These are phyloP conservation scores for Musa itinerans DNA, from an alignment of 176 grass and related monocot genomes.

Conservation along the genomic window DNA sequence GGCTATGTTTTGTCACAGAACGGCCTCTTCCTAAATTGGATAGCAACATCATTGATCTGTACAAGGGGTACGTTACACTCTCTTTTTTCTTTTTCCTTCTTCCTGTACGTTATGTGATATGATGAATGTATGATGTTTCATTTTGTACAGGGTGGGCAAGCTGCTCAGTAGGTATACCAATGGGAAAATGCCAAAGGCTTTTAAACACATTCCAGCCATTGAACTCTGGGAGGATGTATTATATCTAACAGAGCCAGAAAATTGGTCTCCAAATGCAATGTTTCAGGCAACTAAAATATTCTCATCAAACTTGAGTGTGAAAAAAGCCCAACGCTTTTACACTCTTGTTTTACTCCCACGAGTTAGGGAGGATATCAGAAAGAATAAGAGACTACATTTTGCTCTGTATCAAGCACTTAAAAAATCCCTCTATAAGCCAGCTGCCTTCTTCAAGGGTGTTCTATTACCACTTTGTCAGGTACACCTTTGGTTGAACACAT, in stretches of 20 bases:
- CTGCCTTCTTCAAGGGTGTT: conserved; percentile 83
- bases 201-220: conserved; percentile 69
- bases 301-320: conserved; percentile 74
- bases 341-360: conserved; percentile 68
- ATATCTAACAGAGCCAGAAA: conserved; percentile 70
- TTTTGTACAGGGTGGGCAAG: conserved; percentile 57
- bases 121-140: neutral
- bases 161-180: conserved; percentile 66
- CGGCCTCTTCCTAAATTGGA: conserved; percentile 49
- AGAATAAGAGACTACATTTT: conserved; percentile 85
- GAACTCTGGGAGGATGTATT: conserved; percentile 71
- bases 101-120: neutral
- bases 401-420: conserved; percentile 72
- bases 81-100: neutral
- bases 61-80: conserved; percentile 43
- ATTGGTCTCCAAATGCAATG: conserved; percentile 88
- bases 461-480: conserved; percentile 89
- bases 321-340: conserved; percentile 60
- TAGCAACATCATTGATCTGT: conserved; percentile 43
- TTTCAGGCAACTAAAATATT: conserved; percentile 86
- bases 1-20: conserved; percentile 33
- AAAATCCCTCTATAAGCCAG: conserved; percentile 77
- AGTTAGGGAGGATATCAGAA: conserved; percentile 70
- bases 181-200: conserved; percentile 76
- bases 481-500: conserved; percentile 1